These are phyloP conservation scores for Vigna trinervia DNA, from an alignment of 306 rosid species.

Conservation along the genomic window DNA sequence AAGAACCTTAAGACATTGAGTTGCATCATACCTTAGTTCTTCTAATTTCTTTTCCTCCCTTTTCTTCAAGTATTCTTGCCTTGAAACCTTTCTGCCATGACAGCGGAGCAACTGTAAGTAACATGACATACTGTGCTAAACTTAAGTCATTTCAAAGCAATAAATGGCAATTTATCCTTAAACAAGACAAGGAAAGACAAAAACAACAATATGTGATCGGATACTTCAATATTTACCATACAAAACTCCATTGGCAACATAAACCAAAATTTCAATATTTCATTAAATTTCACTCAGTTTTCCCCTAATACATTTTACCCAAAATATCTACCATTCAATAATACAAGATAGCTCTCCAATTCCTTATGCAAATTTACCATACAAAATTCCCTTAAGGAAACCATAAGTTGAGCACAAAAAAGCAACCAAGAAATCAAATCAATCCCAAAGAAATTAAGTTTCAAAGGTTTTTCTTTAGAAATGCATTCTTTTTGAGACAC, in stretches of 20 bases:
- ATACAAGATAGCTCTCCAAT: background rate
- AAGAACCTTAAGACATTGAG: conserved; percentile 17
- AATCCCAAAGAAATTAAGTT: background rate
- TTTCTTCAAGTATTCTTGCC: conserved; percentile 91
- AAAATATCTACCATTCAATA: background rate
- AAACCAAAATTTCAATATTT: conserved; percentile 12
- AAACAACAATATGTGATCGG: background rate
- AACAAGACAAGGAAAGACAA: conserved; percentile 1
- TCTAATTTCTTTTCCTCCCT: conserved; percentile 92
- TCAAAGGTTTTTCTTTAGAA: too few relatives aligned
- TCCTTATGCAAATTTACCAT: background rate
- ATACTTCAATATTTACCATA: background rate
- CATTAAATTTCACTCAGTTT: background rate
- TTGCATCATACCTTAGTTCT: conserved; percentile 70
- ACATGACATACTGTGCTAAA: conserved; percentile 36
- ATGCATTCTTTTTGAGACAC: background rate
- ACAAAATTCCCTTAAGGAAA: background rate
- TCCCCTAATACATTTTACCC: conserved; percentile 11
- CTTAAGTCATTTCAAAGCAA: conserved; percentile 10
- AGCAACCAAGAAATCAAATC: conserved; percentile 1
- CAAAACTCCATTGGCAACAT: background rate
- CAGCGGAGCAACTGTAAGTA: conserved; percentile 12
- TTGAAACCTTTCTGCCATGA: conserved; percentile 73
- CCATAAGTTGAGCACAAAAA: conserved; percentile 1
- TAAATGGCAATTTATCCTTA: background rate